These are phyloP conservation scores for Chenopodium album DNA, from an alignment of 148 eudicot species.

Conservation along the genomic window DNA sequence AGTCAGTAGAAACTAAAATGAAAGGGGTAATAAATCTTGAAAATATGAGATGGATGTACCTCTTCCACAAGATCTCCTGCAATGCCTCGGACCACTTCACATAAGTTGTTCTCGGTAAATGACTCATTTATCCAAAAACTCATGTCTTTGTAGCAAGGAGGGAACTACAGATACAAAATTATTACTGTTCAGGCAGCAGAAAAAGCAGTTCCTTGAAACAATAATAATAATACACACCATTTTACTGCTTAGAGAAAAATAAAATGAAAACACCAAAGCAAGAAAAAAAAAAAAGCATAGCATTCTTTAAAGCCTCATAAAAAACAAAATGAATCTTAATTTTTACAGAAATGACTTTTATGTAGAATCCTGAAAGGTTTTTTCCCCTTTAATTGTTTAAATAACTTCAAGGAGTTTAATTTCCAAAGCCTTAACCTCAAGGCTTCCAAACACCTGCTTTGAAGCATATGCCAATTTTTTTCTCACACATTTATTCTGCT, in stretches of 20 bases:
- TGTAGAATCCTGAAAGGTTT: background rate
- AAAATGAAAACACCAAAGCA: background rate
- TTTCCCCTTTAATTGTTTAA: background rate
- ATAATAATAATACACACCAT: background rate
- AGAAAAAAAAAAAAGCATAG: background rate
- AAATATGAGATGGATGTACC: slow-evolving; percentile 37
- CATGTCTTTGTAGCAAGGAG: slow-evolving; percentile 95
- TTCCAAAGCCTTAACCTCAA: background rate
- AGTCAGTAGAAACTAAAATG: background rate
- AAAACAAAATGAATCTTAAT: background rate
- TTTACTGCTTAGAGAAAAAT: background rate
- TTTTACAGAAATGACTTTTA: background rate
- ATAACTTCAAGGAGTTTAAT: background rate
- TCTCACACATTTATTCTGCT: background rate
- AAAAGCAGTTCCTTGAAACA: background rate
- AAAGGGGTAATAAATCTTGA: background rate
- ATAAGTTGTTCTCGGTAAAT: slow-evolving; percentile 90
- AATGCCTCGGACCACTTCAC: slow-evolving; percentile 88
- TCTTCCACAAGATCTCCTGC: slow-evolving; percentile 97
- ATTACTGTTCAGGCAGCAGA: background rate
- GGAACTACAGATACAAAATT: slow-evolving; percentile 53
- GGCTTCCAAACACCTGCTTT: background rate
- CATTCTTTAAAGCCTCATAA: background rate
- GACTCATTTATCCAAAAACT: slow-evolving; percentile 92
- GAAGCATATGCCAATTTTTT: background rate